A percentile compares a stretch with the other conserved stretches of the same genome.
Conservation (phyloP, 2,329 filamentous ascomycete species). For the Neopestalotiopsis sp. region DNA sequence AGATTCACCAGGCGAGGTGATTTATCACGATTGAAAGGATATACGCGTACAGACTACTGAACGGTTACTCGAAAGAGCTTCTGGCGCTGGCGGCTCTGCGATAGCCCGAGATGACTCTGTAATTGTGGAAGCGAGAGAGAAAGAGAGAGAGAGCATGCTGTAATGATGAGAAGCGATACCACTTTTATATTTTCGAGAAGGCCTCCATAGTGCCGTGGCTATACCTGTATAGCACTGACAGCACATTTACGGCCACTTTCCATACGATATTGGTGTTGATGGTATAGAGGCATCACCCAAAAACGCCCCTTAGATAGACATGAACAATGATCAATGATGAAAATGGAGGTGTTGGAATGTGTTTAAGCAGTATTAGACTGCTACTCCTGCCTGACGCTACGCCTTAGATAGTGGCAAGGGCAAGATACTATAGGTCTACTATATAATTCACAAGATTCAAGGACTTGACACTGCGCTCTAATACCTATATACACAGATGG, state of each 20-base stretch:
- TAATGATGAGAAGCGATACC: neutral
- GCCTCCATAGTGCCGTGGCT: constrained; percentile 6
- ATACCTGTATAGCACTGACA: constrained; percentile 10
- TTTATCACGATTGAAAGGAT: neutral
- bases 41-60: neutral
- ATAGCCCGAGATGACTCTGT: neutral
- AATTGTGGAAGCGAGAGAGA: neutral
- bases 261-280: constrained; percentile 12
- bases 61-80: neutral
- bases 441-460: constrained; percentile 26
- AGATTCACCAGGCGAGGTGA: neutral
- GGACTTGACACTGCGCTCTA: neutral
- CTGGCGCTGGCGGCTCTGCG: neutral
- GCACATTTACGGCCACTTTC: constrained; percentile 14
- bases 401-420: constrained; percentile 10
- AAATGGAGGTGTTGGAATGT: neutral
- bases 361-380: neutral
- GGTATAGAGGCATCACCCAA: constrained; percentile 3
- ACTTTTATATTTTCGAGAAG: constrained; percentile 1
- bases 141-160: neutral
- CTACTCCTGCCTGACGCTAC: constrained; percentile 13
- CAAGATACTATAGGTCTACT: constrained; percentile 31
- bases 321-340: constrained; percentile 10
- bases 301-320: constrained; percentile 5
- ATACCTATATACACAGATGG: neutral